A percentile compares a stretch with the other conserved stretches of the same genome.
Conservation (phyloP, 225 moss, liverwort and hornwort species). For the Neckera pumila region DNA sequence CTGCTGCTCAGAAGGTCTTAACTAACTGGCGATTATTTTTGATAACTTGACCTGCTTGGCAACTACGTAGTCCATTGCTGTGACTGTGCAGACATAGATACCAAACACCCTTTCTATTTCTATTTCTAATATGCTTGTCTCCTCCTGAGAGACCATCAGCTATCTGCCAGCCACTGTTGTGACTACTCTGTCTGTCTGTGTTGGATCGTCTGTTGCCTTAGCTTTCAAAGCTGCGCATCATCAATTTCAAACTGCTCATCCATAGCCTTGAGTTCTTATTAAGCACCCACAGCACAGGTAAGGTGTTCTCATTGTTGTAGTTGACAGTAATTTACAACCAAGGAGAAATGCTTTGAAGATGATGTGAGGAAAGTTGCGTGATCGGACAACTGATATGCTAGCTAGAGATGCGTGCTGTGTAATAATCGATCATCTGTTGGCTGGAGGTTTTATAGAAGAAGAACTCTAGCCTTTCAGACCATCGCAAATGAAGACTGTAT, state of each 20-base stretch:
- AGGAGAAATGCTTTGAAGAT: neutral
- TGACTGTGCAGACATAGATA: neutral
- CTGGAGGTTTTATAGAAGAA: neutral
- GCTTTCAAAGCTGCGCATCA: neutral
- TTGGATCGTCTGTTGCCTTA: neutral
- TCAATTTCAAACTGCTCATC: neutral
- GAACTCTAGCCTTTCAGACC: neutral
- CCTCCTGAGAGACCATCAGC: neutral
- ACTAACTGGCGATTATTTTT: too few relatives aligned
- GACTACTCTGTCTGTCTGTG: neutral
- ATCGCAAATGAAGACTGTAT: neutral
- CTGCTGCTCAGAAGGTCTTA: too few relatives aligned
- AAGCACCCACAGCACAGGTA: neutral
- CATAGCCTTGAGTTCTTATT: neutral
- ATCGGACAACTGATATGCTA: neutral
- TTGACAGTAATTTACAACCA: neutral
- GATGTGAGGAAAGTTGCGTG: neutral
- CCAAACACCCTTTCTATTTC: neutral
- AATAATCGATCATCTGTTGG: too few relatives aligned
- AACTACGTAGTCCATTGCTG: neutral
- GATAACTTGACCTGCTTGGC: too few relatives aligned
- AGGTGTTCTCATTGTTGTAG: neutral
- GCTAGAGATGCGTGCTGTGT: neutral
- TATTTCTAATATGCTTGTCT: neutral
- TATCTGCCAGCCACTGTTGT: neutral